Percentiles rank a stretch among this genome's conserved stretches.
Conservation (phyloP, 2,329 filamentous ascomycete genomes). For the Fusarium sp. region DNA sequence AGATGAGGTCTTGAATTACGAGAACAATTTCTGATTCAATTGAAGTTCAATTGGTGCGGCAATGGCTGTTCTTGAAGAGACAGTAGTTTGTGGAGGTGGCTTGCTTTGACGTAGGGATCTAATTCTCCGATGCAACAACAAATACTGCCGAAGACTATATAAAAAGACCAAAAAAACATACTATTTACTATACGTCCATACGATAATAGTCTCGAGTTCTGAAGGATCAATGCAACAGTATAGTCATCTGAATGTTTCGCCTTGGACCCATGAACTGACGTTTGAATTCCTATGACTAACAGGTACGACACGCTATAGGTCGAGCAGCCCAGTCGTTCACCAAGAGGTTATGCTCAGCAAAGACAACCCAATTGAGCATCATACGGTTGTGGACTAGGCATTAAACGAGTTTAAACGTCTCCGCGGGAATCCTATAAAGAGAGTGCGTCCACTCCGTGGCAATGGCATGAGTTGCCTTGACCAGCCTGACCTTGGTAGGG, state of each 20-base stretch:
- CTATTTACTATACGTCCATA: background rate
- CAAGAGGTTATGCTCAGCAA: background rate
- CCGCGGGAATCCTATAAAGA: slow-evolving; percentile 21
- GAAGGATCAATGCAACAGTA: background rate
- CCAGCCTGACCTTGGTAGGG: background rate
- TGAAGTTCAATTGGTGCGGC: background rate
- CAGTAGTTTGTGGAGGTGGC: background rate
- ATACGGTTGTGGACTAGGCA: slow-evolving; percentile 4
- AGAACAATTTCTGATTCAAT: background rate
- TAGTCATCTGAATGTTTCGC: background rate
- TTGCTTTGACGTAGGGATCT: background rate
- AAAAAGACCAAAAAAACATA: background rate
- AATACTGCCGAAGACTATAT: background rate
- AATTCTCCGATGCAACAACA: background rate
- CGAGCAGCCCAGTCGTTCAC: background rate
- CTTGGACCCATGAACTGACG: slow-evolving; percentile 10
- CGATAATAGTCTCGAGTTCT: background rate
- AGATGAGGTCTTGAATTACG: background rate
- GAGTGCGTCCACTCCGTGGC: background rate
- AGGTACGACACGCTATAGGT: slow-evolving; percentile 1
- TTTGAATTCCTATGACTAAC: slow-evolving; percentile 24
- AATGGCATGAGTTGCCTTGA: background rate
- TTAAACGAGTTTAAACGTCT: slow-evolving; percentile 12
- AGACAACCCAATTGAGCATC: slow-evolving; percentile 11
- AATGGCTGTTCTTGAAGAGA: background rate